These are phyloP conservation scores for Brasilioporus rufonigricans DNA, from an alignment of 768 basidiomycete genomes.

Conservation along the genomic window DNA sequence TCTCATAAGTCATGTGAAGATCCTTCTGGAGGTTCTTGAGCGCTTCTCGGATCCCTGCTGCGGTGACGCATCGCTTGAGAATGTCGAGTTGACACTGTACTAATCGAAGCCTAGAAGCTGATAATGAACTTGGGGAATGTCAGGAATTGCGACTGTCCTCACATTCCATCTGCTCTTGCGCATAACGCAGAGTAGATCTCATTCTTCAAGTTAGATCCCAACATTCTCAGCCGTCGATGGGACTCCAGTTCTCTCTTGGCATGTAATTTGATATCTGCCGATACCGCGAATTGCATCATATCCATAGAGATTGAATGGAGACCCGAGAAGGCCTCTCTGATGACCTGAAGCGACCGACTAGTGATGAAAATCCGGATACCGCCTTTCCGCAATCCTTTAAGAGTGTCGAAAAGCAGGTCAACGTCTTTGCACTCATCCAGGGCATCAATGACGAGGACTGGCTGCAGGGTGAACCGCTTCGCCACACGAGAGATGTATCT, in stretches of 20 bases:
- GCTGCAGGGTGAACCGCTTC: neutral
- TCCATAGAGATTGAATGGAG: slow-evolving; percentile 6
- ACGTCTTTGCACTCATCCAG: slow-evolving; percentile 17
- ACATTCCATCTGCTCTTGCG: slow-evolving; percentile 15
- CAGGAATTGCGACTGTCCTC: neutral
- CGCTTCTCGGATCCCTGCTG: neutral
- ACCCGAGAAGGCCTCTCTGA: neutral
- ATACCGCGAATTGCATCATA: neutral
- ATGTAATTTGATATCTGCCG: slow-evolving; percentile 6
- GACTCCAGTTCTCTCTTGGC: slow-evolving; percentile 6
- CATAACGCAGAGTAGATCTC: neutral
- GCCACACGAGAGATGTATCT: neutral
- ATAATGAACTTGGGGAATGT: no score
- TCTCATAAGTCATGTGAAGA: slow-evolving; percentile 4
- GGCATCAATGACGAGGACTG: slow-evolving; percentile 11
- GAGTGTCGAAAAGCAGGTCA: neutral
- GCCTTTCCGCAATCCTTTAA: neutral
- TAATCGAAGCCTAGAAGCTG: slow-evolving; percentile 9
- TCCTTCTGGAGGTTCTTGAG: slow-evolving; percentile 5
- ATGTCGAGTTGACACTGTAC: slow-evolving; percentile 13
- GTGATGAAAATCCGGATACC: neutral
- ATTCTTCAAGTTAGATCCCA: neutral
- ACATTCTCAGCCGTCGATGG: neutral
- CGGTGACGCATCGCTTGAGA: slow-evolving; percentile 8
- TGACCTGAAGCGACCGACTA: slow-evolving; percentile 13